phyloP scores from a whole-genome alignment of 2,329 filamentous ascomycete genomes.

The Stemphylium vesicarium region DNA sequence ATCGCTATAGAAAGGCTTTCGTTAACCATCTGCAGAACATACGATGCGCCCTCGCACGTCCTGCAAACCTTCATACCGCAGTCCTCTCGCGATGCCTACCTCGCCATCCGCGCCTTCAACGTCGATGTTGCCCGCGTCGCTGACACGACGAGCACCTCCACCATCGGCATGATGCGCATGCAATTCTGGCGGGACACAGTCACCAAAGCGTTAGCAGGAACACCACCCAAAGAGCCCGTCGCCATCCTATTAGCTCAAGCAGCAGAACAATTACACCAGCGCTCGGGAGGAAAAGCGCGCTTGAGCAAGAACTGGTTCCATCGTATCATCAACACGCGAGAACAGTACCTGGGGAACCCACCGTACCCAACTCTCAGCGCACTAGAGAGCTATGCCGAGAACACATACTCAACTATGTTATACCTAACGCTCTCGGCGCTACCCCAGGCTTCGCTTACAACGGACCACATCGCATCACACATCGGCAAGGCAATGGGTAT shows the following conservation, averaged over 20 bases:
- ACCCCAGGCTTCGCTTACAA: slow-evolving; percentile 79
- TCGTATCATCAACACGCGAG: slow-evolving; percentile 79
- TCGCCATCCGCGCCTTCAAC: slow-evolving; percentile 90
- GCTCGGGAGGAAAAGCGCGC: slow-evolving; percentile 55
- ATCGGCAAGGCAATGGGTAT: slow-evolving; percentile 95
- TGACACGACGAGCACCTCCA: slow-evolving; percentile 86
- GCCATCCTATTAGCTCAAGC: slow-evolving; percentile 81
- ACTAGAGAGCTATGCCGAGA: slow-evolving; percentile 89
- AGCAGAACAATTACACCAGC: slow-evolving; percentile 62
- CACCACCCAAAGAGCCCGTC: slow-evolving; percentile 88
- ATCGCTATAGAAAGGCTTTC: not conserved
- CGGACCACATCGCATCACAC: slow-evolving; percentile 93
- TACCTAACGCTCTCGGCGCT: slow-evolving; percentile 85
- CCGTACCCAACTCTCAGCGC: slow-evolving; percentile 76
- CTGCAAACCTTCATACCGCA: slow-evolving; percentile 83
- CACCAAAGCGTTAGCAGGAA: slow-evolving; percentile 75
- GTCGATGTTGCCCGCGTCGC: slow-evolving; percentile 89
- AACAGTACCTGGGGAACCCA: slow-evolving; percentile 81
- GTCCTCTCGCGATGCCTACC: slow-evolving; percentile 78
- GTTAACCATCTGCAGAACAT: slow-evolving; percentile 65
- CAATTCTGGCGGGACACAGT: slow-evolving; percentile 95
- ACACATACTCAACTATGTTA: slow-evolving; percentile 90
- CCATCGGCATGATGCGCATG: slow-evolving; percentile 85
- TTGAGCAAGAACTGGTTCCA: slow-evolving; percentile 64
- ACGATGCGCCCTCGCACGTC: slow-evolving; percentile 87